Conservation (phyloP, 768 basidiomycete genomes). For the Naganishia kalamii region DNA sequence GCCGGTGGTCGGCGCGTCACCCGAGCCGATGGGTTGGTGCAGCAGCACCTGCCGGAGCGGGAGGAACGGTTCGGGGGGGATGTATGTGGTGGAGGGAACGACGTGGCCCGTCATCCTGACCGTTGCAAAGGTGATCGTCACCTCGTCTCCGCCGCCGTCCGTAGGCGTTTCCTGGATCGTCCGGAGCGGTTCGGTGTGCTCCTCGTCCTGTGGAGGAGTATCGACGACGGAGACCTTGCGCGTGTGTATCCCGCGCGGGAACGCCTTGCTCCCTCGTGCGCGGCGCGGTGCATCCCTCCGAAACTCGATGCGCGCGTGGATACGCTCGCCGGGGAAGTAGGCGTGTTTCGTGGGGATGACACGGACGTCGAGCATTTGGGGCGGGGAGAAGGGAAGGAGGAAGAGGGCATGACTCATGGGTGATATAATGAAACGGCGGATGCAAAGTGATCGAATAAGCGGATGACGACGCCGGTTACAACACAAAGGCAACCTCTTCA, state of each 20-base stretch:
- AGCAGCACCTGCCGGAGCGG: conserved; percentile 41
- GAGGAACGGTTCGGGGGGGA: conserved; percentile 44
- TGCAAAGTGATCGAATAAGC: not conserved
- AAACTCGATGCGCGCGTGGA: not conserved
- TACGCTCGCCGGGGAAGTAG: conserved; percentile 1
- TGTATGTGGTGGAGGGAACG: conserved; percentile 41
- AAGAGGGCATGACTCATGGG: not conserved
- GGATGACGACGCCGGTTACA: not conserved
- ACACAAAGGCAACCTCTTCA: no score
- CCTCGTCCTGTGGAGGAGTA: not conserved
- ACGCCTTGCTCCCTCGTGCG: not conserved
- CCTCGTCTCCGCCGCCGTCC: not conserved
- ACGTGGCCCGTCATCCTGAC: conserved; percentile 18
- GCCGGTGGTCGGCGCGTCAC: conserved; percentile 16
- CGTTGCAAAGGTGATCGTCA: not conserved
- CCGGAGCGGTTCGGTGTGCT: not conserved
- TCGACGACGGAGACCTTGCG: no score
- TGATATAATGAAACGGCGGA: not conserved
- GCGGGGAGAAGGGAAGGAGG: no score
- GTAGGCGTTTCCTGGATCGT: not conserved
- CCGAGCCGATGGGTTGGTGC: conserved; percentile 44
- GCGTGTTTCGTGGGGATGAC: not conserved
- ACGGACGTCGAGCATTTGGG: not conserved
- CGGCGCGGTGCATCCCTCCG: not conserved
- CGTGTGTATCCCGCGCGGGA: no score